phyloP scores from a whole-genome alignment of 108 stramenopile genomes.

The Fragilaria crotonensis region DNA sequence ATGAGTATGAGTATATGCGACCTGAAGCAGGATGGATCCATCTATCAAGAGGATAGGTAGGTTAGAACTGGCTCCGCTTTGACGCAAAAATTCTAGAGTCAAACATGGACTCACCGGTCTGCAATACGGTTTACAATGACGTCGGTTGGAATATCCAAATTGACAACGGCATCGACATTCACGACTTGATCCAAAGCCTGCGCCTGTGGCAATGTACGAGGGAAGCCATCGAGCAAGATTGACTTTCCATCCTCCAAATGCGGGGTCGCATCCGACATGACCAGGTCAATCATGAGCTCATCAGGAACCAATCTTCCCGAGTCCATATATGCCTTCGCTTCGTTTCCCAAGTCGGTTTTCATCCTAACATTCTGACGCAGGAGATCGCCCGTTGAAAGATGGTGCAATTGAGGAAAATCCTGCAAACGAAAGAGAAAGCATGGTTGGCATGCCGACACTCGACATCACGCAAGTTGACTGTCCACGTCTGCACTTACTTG shows the following conservation, averaged over 20 bases:
- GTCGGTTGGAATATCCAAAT: conserved; percentile 90
- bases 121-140: conserved; percentile 91
- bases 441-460: conserved; percentile 1
- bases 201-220: conserved; percentile 93
- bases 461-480: not conserved
- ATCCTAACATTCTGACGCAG: conserved; percentile 86
- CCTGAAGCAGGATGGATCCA: conserved; percentile 95
- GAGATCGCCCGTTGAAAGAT: conserved; percentile 94
- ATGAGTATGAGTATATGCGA: conserved; percentile 91
- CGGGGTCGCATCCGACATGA: conserved; percentile 69
- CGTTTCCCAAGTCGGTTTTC: conserved; percentile 66
- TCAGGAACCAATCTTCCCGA: conserved; percentile 88
- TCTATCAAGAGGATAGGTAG: conserved; percentile 19
- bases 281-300: conserved; percentile 83
- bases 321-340: conserved; percentile 88
- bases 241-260: conserved; percentile 51
- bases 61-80: too few relatives aligned
- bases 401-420: conserved; percentile 82
- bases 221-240: conserved; percentile 94
- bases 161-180: conserved; percentile 85
- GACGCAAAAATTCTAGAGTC: not conserved
- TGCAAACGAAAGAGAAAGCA: conserved; percentile 11
- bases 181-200: conserved; percentile 73
- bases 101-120: conserved; percentile 45
- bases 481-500: too few relatives aligned